Percentiles rank a stretch among this genome's conserved stretches.
Conservation (phyloP, 345 rosid species). For the Gossypium stocksii region DNA sequence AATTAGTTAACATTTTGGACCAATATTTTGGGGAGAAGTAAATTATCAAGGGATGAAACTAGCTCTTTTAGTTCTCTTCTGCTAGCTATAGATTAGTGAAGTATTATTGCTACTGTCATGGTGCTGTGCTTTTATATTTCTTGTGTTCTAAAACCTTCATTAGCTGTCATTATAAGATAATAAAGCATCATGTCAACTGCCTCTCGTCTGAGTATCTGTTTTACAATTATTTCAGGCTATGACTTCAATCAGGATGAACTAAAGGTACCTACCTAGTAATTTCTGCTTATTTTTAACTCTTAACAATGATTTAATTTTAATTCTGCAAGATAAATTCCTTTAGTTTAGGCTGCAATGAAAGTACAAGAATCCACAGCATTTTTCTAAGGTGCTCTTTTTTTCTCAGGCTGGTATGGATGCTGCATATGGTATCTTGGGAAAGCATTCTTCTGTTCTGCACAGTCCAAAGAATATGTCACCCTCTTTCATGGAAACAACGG, state of each 20-base stretch:
- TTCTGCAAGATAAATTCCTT: neutral
- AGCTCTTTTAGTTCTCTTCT: neutral
- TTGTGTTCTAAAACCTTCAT: neutral
- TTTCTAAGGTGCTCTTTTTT: neutral
- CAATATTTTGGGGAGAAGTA: neutral
- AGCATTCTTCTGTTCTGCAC: constrained; percentile 31
- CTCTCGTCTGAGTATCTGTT: neutral
- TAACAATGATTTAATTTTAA: neutral
- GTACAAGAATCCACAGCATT: neutral
- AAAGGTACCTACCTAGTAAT: constrained; percentile 39
- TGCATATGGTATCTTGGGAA: constrained; percentile 61
- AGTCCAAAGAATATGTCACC: constrained; percentile 74
- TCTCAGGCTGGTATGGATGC: constrained; percentile 70
- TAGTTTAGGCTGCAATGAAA: neutral
- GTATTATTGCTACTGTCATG: neutral
- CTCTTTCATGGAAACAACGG: constrained; percentile 61
- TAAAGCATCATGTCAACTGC: neutral
- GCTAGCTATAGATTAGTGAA: neutral
- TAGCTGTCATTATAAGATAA: neutral
- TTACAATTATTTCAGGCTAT: constrained; percentile 51
- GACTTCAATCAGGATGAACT: constrained; percentile 91
- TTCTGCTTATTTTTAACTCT: neutral
- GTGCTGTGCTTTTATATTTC: neutral
- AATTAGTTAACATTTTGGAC: neutral
- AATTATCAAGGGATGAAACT: neutral